phyloP scores from a whole-genome alignment of 768 basidiomycete species.

The Mycena olivaceomarginata region DNA sequence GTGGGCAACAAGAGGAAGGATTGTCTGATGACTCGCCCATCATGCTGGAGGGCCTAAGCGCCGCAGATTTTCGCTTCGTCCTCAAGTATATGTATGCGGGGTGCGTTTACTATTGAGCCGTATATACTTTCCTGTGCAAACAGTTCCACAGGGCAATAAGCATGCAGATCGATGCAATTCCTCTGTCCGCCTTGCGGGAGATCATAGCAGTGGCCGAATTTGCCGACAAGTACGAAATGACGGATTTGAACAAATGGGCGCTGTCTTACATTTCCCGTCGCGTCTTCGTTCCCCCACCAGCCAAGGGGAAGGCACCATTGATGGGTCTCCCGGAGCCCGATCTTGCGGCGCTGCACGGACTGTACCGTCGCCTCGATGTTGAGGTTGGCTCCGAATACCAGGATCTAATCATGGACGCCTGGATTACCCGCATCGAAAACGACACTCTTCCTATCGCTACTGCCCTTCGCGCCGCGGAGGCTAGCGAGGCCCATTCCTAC shows the following conservation, averaged over 20 bases:
- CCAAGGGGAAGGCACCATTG: not conserved
- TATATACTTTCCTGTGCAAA: not conserved
- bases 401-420: not conserved
- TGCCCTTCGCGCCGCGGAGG: not conserved
- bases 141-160: slow-evolving; percentile 4
- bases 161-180: slow-evolving; percentile 2
- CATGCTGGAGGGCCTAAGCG: not conserved
- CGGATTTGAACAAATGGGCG: slow-evolving; percentile 8
- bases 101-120: not conserved
- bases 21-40: slow-evolving; percentile 18
- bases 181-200: not conserved
- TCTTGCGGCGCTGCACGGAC: not conserved
- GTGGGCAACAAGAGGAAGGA: not conserved
- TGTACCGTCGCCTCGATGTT: not conserved
- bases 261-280: not conserved
- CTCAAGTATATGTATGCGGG: slow-evolving; percentile 23
- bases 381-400: not conserved
- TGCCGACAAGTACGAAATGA: slow-evolving; percentile 18
- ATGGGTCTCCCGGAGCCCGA: not conserved
- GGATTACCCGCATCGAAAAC: not conserved
- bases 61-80: slow-evolving; percentile 1
- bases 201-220: slow-evolving; percentile 4
- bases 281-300: not conserved
- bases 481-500: not conserved
- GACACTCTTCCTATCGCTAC: not conserved